Conservation (phyloP, 2,329 filamentous ascomycete species). For the Xylariomycetidae sp. region DNA sequence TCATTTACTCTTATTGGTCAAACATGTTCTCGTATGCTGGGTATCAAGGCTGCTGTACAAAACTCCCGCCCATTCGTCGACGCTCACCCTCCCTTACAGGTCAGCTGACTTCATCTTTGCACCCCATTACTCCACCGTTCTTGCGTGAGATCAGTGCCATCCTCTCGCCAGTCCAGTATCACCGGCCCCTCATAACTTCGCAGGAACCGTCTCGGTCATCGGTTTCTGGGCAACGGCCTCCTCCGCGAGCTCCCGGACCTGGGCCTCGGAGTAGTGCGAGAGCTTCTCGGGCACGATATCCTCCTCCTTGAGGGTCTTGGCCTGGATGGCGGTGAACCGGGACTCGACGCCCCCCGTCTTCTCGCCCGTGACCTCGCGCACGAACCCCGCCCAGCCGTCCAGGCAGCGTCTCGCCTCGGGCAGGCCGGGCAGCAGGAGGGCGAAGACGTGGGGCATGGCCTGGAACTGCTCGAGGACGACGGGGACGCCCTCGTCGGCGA, state of each 20-base stretch:
- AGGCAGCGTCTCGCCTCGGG: slow-evolving; percentile 46
- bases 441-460: slow-evolving; percentile 68
- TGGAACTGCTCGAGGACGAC: slow-evolving; percentile 69
- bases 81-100: no score
- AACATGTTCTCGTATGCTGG: no score
- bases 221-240: no score
- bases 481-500: slow-evolving; percentile 49
- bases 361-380: slow-evolving; percentile 31
- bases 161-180: no score
- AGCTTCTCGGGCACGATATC: slow-evolving; percentile 37
- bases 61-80: no score
- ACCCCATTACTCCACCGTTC: no score
- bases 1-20: no score
- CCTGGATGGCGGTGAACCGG: slow-evolving; percentile 39
- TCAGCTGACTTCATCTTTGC: no score
- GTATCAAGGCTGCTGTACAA: no score
- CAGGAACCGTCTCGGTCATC: no score
- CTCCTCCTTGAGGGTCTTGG: slow-evolving; percentile 45
- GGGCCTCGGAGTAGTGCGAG: slow-evolving; percentile 36
- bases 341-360: slow-evolving; percentile 28
- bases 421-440: slow-evolving; percentile 42
- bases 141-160: no score
- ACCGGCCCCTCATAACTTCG: slow-evolving; percentile 16
- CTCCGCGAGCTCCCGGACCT: slow-evolving; percentile 36
- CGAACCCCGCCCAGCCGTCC: slow-evolving; percentile 51